Base-by-base conservation (phyloP, 257 asterid species). In the Orobanche coerulescens region DNA sequence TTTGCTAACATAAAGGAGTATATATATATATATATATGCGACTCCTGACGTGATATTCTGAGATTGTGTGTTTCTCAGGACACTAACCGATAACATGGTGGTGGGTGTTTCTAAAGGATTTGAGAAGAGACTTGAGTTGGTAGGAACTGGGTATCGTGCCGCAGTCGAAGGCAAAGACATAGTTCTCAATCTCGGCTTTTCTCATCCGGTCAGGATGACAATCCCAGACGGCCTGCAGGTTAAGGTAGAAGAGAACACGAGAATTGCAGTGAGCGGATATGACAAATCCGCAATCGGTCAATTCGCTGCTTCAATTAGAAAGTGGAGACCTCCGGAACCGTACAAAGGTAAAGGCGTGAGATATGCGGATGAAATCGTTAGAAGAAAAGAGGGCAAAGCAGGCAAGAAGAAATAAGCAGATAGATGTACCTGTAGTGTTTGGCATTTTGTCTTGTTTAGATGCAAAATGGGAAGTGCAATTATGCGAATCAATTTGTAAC, bases 301-400 rank as follows among this genome's bases (percentile, higher is more conserved):
- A 66, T 88, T 92, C 73, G 96, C 98, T 15, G 97, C 97, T 53
- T 73, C 95, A 0, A 82, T 92, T 18, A 78, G 97, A 76, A 92
- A 88, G 61, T 92, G 98, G 98, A 92, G 98, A 64, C 98, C 98
- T 22, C 98, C 98, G 2, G 98, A 92, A 85, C 98, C 98, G 4
- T 92, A 92, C 76, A 92, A 92, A 54, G 97, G 97, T 66, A 92
- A 92, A 60, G 98, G 98, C 13, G 94, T 88, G 73, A 88, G 81
- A 66, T 92, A 88, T 71, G 97, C 97, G 1, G 95, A 92, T 73
- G 98, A 92, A 73, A 47, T 92, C 2, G 80, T 92, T 11, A 79
- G 96, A 80, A 88, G 96, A 42, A 88, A 92, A 71, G 98, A 92
- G 71, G 98, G 98, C 30, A 92, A 92, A 80, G 95, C 95, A 10